These are phyloP conservation scores for Babesia bigemina DNA, from an alignment of 169 alveolate species.

Conservation along the genomic window DNA sequence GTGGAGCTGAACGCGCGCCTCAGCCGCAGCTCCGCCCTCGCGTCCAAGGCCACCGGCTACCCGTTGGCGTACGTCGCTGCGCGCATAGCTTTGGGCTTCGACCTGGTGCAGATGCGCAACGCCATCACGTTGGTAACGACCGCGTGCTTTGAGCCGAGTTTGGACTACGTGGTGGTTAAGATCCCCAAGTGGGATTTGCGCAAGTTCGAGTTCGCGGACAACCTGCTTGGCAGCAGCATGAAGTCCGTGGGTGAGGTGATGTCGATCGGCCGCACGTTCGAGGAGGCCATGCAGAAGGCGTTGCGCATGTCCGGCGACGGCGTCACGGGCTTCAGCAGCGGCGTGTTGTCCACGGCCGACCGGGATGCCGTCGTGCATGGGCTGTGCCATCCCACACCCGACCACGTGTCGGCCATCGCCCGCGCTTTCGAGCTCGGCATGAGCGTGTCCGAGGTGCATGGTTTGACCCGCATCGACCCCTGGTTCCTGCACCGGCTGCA, in stretches of 20 bases:
- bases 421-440: conserved; percentile 82
- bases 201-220: conserved; percentile 84
- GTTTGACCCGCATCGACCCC: conserved; percentile 78
- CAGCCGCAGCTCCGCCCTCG: conserved; percentile 87
- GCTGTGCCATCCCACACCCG: conserved; percentile 75
- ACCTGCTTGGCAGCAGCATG: conserved; percentile 83
- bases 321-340: conserved; percentile 70
- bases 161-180: conserved; percentile 86
- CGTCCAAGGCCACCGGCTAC: conserved; percentile 90
- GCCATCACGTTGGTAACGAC: conserved; percentile 85
- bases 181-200: conserved; percentile 88
- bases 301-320: conserved; percentile 78
- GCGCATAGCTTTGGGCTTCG: conserved; percentile 85
- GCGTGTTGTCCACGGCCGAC: conserved; percentile 57
- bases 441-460: conserved; percentile 77
- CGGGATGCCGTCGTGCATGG: conserved; percentile 54
- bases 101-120: conserved; percentile 77
- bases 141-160: conserved; percentile 90
- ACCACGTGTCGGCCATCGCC: conserved; percentile 81
- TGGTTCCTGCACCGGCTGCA: conserved; percentile 85
- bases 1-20: conserved; percentile 90
- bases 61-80: conserved; percentile 91
- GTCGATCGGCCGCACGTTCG: conserved; percentile 89
- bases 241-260: conserved; percentile 90
- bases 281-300: conserved; percentile 89